A percentile compares a stretch with the other conserved stretches of the same genome.
Evolutionary conservation across 805 yeast genomes (phyloP).

Genomic region (Vanderwaltozyma yarrowii): DNA sequence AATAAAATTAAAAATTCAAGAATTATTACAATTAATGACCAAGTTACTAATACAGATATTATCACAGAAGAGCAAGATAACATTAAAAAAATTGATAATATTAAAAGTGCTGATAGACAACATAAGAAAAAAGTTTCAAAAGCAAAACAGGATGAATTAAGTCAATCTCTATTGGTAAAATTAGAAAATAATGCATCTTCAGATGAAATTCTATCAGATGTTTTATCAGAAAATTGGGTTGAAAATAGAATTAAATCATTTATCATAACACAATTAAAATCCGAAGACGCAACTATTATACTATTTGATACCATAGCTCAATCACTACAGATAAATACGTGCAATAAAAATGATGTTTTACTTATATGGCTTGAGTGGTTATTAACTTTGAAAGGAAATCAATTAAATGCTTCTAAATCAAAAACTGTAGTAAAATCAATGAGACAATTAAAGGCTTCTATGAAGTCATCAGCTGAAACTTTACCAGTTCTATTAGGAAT

Average conservation of each 20-base stretch:
- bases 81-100: conserved; percentile 1
- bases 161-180: conserved; percentile 18
- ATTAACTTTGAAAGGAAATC: conserved; percentile 52
- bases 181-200: conserved; percentile 10
- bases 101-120: conserved; percentile 5
- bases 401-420: conserved; percentile 22
- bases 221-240: conserved; percentile 20
- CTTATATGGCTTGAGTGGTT: conserved; percentile 75
- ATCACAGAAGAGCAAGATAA: conserved; percentile 4
- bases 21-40: conserved; percentile 24
- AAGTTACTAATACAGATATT: conserved; percentile 7
- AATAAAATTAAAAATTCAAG: conserved; percentile 13
- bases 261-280: conserved; percentile 30
- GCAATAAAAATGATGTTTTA: conserved; percentile 18
- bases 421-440: conserved; percentile 32
- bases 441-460: conserved; percentile 45
- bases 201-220: conserved; percentile 13
- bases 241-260: conserved; percentile 22
- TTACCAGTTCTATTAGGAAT: conserved; percentile 64
- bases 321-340: conserved; percentile 32
- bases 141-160: conserved; percentile 22
- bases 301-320: conserved; percentile 40
- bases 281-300: conserved; percentile 32
- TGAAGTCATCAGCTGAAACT: conserved; percentile 46
- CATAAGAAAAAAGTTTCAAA: conserved; percentile 21